These are phyloP conservation scores for Ogataea naganishii DNA, from an alignment of 805 yeast species.

Conservation along the genomic window DNA sequence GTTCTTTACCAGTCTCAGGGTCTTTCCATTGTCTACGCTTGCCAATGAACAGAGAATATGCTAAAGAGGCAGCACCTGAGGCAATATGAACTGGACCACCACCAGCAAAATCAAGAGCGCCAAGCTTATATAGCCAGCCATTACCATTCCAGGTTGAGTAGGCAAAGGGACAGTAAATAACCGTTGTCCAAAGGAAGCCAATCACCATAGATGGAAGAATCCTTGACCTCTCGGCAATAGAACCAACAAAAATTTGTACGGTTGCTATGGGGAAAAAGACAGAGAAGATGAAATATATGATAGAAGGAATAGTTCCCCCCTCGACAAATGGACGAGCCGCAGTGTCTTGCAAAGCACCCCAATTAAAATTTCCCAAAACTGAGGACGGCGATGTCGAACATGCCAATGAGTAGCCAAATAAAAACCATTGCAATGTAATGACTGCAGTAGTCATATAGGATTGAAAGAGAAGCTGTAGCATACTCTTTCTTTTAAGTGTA, in stretches of 20 bases:
- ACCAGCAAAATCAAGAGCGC: constrained; percentile 40
- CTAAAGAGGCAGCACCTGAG: constrained; percentile 32
- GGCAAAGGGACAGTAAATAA: constrained; percentile 37
- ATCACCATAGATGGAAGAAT: constrained; percentile 32
- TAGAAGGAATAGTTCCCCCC: constrained; percentile 41
- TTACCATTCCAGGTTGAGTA: constrained; percentile 38
- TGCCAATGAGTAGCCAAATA: constrained; percentile 37
- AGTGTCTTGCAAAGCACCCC: constrained; percentile 31
- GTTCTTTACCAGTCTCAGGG: constrained; percentile 18
- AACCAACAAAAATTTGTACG: constrained; percentile 37
- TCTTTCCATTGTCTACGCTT: constrained; percentile 17
- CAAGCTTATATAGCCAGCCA: constrained; percentile 35
- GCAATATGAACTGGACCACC: constrained; percentile 43
- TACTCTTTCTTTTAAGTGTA: constrained; percentile 29
- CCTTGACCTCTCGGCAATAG: constrained; percentile 35
- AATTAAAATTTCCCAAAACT: constrained; percentile 27
- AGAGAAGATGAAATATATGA: constrained; percentile 34
- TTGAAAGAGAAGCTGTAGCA: constrained; percentile 36
- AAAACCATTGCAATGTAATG: constrained; percentile 33
- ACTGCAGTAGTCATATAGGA: constrained; percentile 31
- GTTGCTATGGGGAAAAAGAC: constrained; percentile 40
- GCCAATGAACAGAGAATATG: constrained; percentile 35
- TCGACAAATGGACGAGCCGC: constrained; percentile 31
- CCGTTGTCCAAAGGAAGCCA: constrained; percentile 31
- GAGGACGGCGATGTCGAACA: constrained; percentile 24